Evolutionary conservation across 192 early-diverging fungal genomes (phyloP), one percentile per base, ranked within the genome.

Genomic region (Mortierella antarctica): DNA sequence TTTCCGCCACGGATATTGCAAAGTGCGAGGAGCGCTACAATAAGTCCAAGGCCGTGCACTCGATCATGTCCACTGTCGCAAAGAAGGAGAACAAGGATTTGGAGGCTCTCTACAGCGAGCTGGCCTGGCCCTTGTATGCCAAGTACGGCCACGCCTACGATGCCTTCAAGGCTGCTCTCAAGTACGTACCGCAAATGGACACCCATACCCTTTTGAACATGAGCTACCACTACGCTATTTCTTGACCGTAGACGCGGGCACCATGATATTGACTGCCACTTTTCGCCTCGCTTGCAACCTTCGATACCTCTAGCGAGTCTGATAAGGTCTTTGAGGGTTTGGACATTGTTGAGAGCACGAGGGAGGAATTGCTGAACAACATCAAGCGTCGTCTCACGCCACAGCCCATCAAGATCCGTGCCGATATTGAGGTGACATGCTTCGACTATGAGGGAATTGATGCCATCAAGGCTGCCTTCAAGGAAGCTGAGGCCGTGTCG

Each of bases 71-170:
- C 49, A 93, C 94, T 78, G 93, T 97, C 44, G 97, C 98, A 23
- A 92, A 96, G 78, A 94, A 93, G 86, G 84, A 92, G 39, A 91
- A 91, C 67, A 84, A 90, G 63, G 89, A 90, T n/a, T 83, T 98
- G 53, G 93, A 97, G 78, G 89, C 93, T 2, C 87, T 98, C 18
- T 97, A 98, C 74, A 85, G 90, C 48, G 77, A 88, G 66, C 88
- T 96, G 73, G 94, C 93, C 8, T 99, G 98, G 98, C 96, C 97
- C 42, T 86, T 99, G 60, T 98, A 99, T 82, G 88, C 85, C 83
- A 93, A 96, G 88, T 98, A 96, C 74, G 96, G 96, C 15, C 98
- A 98, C 74, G 98, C 98, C 41, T 98, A 93, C 63, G 95, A 97
- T 83, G 98, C 96, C 7, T 99, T 99, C 88, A 98, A 98, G 88